phyloP scores from a whole-genome alignment of 371 early-diverging fungal genomes.

The Mortierella sp. region DNA sequence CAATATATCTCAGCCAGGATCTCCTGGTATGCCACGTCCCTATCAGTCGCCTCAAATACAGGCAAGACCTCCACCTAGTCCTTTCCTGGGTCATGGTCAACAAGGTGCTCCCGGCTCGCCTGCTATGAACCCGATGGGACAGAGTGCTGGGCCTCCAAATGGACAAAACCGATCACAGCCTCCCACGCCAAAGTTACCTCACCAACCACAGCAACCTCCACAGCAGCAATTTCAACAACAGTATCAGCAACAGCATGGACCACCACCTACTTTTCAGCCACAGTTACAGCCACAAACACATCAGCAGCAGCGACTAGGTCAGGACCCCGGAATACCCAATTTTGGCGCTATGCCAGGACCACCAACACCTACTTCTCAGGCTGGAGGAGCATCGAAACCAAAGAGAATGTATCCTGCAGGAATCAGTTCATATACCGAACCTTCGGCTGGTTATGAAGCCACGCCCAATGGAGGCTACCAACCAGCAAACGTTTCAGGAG shows the following conservation, averaged over 20 bases:
- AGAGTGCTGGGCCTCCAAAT: conserved; percentile 41
- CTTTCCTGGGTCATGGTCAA: conserved; percentile 29
- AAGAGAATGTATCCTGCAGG: conserved; percentile 74
- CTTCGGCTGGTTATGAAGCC: conserved; percentile 27
- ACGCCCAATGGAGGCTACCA: conserved; percentile 26
- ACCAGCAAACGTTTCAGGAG: conserved; percentile 17
- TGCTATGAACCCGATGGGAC: conserved; percentile 47
- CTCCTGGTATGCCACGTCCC: conserved; percentile 47
- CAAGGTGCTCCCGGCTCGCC: conserved; percentile 40
- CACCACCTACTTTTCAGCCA: not conserved
- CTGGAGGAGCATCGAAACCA: conserved; percentile 44
- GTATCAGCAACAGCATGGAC: conserved; percentile 17
- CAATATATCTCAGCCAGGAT: conserved; percentile 43
- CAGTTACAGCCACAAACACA: conserved; percentile 16
- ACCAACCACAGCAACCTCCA: conserved; percentile 30
- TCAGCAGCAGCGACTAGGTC: not conserved
- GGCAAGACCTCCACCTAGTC: conserved; percentile 34
- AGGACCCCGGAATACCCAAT: conserved; percentile 18
- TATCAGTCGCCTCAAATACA: conserved; percentile 52
- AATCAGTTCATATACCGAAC: conserved; percentile 32
- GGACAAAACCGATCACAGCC: conserved; percentile 49
- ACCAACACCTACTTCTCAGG: conserved; percentile 36
- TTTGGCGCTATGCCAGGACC: conserved; percentile 28
- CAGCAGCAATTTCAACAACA: conserved; percentile 26
- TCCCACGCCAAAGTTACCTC: conserved; percentile 36